These are phyloP conservation scores for Craterostigma plantagineum DNA, from an alignment of 257 asterid genomes.

Conservation along the genomic window DNA sequence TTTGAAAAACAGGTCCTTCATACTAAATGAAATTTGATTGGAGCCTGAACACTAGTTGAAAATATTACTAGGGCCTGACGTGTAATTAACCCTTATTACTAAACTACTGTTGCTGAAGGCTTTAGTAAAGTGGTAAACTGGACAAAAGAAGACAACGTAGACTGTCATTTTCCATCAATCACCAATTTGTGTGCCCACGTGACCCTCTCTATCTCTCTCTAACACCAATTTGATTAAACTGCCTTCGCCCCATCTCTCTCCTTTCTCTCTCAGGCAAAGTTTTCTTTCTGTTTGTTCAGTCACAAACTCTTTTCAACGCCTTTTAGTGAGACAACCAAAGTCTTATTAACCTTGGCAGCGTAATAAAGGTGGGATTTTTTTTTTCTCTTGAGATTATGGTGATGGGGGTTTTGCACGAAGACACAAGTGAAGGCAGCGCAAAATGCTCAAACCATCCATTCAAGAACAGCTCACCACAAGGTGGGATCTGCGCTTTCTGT, in stretches of 20 bases:
- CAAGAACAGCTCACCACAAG: constrained; percentile 45
- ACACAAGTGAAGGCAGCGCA: constrained; percentile 44
- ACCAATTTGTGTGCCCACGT: constrained; percentile 24
- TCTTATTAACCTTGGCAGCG: too few relatives aligned
- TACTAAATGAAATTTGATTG: too few relatives aligned
- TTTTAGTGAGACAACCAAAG: too few relatives aligned
- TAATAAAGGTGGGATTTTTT: constrained; percentile 2
- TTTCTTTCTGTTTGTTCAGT: constrained; percentile 3
- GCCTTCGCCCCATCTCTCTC: constrained; percentile 27
- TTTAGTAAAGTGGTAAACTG: too few relatives aligned
- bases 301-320: constrained; percentile 8
- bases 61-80: too few relatives aligned
- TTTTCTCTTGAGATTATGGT: constrained; percentile 24
- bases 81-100: too few relatives aligned
- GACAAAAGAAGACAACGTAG: too few relatives aligned
- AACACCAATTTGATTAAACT: constrained; percentile 2
- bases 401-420: constrained; percentile 81
- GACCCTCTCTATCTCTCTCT: constrained; percentile 33
- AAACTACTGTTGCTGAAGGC: too few relatives aligned
- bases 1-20: too few relatives aligned
- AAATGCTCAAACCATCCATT: constrained; percentile 61
- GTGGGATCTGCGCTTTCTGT: constrained; percentile 90
- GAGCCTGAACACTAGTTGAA: too few relatives aligned
- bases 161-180: background rate
- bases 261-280: constrained; percentile 6